Evolutionary conservation across 495 filamentous ascomycete genomes (phyloP).

Genomic region (Aspergillus hancockii): DNA sequence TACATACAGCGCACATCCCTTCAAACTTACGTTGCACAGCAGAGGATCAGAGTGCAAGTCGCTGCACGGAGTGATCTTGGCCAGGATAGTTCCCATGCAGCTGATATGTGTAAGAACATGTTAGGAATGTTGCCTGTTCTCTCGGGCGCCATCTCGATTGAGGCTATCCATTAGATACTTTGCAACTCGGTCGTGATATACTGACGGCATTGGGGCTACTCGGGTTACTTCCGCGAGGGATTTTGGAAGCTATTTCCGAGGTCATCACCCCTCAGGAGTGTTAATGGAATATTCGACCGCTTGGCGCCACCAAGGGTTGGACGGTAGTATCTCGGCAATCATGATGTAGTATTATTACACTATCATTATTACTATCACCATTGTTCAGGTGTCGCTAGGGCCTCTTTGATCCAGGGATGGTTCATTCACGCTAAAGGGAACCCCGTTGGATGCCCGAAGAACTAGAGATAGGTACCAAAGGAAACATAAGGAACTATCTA

Average conservation of each 20-base stretch:
- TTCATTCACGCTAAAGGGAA: constrained; percentile 2
- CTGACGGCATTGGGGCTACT: too few species aligned
- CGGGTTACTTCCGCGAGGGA: neutral
- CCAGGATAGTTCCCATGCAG: neutral
- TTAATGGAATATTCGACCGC: neutral
- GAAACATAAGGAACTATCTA: neutral
- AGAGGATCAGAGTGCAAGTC: neutral
- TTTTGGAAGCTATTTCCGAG: neutral
- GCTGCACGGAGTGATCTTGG: neutral
- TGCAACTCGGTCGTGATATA: too few species aligned
- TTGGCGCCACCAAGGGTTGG: neutral
- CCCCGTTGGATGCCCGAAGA: constrained; percentile 10
- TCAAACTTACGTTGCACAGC: neutral
- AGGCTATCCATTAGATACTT: too few species aligned
- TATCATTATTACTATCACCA: constrained; percentile 6
- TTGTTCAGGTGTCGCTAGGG: constrained; percentile 2
- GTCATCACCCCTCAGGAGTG: neutral
- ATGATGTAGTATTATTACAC: constrained; percentile 4
- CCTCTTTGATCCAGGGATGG: constrained; percentile 10
- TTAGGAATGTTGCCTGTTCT: neutral
- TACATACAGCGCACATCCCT: neutral
- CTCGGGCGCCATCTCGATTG: too few species aligned
- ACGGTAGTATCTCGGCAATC: constrained; percentile 7
- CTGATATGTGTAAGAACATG: neutral
- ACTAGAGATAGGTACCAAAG: constrained; percentile 8